Percentiles rank a stretch among this genome's conserved stretches.
These are phyloP conservation scores for Tillandsia fasciculata DNA, from an alignment of 176 grass and related monocot species.

Conservation along the genomic window DNA sequence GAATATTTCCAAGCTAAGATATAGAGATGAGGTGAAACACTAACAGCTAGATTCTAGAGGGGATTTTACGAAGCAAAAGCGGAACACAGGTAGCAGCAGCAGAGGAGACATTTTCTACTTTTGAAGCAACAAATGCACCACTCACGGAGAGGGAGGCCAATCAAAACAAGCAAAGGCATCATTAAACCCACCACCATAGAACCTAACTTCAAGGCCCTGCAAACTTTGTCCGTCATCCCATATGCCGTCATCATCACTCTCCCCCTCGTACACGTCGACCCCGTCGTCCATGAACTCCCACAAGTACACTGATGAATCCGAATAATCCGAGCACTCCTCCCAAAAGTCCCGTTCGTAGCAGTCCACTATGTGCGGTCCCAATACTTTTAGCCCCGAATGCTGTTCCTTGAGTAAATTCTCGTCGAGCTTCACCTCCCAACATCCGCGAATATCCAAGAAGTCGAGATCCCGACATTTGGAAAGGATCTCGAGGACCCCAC, in stretches of 20 bases:
- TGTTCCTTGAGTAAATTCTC: slow-evolving; percentile 51
- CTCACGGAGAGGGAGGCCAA: slow-evolving; percentile 86
- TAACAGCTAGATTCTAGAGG: slow-evolving; percentile 6
- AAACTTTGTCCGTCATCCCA: slow-evolving; percentile 73
- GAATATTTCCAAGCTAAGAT: slow-evolving; percentile 9
- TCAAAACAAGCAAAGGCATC: slow-evolving; percentile 57
- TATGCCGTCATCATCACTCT: slow-evolving; percentile 59
- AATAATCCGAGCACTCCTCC: slow-evolving; percentile 87
- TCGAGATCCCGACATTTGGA: slow-evolving; percentile 57
- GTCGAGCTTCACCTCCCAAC: slow-evolving; percentile 77
- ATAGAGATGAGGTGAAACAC: slow-evolving; percentile 17
- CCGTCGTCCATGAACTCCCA: slow-evolving; percentile 78
- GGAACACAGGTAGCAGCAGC: slow-evolving; percentile 6
- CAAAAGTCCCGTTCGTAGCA: slow-evolving; percentile 69
- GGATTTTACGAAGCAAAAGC: slow-evolving; percentile 1
- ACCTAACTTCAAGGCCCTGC: slow-evolving; percentile 69
- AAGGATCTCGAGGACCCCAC: slow-evolving; percentile 55
- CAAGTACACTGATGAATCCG: slow-evolving; percentile 62
- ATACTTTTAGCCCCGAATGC: slow-evolving; percentile 40
- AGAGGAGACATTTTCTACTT: neutral
- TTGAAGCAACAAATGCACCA: slow-evolving; percentile 1
- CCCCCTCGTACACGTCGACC: slow-evolving; percentile 32
- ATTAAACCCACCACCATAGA: slow-evolving; percentile 65
- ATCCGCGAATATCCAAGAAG: slow-evolving; percentile 77
- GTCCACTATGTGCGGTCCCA: slow-evolving; percentile 66